phyloP scores from a whole-genome alignment of 2,329 filamentous ascomycete genomes.

The Geosmithia morbida region DNA sequence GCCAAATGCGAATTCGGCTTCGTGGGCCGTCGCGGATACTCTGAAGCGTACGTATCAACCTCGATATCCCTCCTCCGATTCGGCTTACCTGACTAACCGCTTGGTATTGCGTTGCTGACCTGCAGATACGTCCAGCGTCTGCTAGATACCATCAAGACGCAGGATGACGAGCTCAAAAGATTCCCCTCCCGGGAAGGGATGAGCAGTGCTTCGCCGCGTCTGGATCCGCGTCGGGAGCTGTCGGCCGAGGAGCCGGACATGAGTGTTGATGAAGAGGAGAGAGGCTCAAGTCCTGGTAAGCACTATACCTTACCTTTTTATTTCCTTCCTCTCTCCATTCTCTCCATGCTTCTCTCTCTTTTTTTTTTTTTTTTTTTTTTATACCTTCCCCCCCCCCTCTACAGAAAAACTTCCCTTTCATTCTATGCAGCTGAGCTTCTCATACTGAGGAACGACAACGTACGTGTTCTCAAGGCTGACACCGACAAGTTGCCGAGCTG shows the following conservation, averaged over 20 bases:
- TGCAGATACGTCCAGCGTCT: conserved; percentile 8
- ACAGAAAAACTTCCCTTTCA: no score
- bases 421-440: no score
- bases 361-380: no score
- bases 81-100: not conserved
- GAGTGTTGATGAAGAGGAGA: not conserved
- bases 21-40: conserved; percentile 7
- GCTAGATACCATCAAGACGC: conserved; percentile 7
- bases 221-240: not conserved
- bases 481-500: conserved; percentile 1
- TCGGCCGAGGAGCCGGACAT: not conserved
- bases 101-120: not conserved
- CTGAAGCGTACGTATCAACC: conserved; percentile 6
- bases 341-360: no score
- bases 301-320: no score
- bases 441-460: no score
- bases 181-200: not conserved
- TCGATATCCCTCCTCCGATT: not conserved
- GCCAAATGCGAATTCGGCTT: conserved; percentile 10
- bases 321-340: not conserved
- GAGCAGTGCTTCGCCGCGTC: not conserved
- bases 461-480: not conserved
- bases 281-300: not conserved
- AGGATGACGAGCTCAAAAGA: conserved; percentile 4
- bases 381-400: no score